These are phyloP conservation scores for Ogataea naganishii DNA, from an alignment of 805 yeast genomes.

Conservation along the genomic window DNA sequence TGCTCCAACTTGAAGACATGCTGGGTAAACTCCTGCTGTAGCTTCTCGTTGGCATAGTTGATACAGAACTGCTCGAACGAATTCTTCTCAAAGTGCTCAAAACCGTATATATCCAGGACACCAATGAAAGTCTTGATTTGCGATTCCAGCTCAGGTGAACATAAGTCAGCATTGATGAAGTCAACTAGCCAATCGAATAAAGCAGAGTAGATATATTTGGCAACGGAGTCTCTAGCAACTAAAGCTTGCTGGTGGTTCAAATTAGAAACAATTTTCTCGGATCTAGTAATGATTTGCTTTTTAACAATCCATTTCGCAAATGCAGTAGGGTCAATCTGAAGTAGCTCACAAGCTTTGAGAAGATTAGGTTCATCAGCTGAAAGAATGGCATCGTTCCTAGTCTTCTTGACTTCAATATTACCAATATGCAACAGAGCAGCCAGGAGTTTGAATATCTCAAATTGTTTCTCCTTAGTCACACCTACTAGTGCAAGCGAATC, in stretches of 20 bases:
- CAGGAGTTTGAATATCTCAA: conserved; percentile 63
- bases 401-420: conserved; percentile 78
- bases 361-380: conserved; percentile 82
- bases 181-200: conserved; percentile 93
- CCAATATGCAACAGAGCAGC: conserved; percentile 91
- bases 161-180: conserved; percentile 72
- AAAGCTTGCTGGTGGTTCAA: conserved; percentile 75
- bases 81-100: conserved; percentile 90
- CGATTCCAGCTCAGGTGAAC: conserved; percentile 58
- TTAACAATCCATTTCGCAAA: conserved; percentile 90
- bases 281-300: conserved; percentile 86
- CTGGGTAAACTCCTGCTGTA: conserved; percentile 95
- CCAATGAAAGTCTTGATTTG: conserved; percentile 76
- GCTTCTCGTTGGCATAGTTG: conserved; percentile 92
- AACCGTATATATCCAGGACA: conserved; percentile 94
- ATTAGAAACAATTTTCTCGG: conserved; percentile 83
- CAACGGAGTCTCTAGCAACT: conserved; percentile 94
- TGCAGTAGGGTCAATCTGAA: conserved; percentile 64
- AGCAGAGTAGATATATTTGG: conserved; percentile 87
- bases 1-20: conserved; percentile 96
- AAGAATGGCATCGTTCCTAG: conserved; percentile 75
- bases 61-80: conserved; percentile 97
- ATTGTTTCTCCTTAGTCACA: conserved; percentile 47
- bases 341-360: conserved; percentile 71
- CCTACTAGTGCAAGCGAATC: conserved; percentile 79